Evolutionary conservation across 345 rosid genomes (phyloP), one percentile per base, ranked within the genome.

Genomic region (Fremontodendron californicum): DNA sequence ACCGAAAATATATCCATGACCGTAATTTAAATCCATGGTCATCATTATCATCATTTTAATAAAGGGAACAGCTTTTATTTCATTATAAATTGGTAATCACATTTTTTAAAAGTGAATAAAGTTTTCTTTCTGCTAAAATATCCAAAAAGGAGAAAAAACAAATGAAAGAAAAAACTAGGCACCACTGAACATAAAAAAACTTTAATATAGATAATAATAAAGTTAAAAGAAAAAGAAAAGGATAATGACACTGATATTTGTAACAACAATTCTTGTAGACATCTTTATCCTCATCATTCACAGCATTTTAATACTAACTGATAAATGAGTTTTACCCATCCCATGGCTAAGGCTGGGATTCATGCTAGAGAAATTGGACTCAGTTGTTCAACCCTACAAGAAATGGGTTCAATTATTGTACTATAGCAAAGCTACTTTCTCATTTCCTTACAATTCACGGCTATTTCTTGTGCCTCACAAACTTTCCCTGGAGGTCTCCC

Each of bases 191-290:
- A 25, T 58, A n/a, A 0, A 18, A 29, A 54, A 54, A 54, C 27
- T 8, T 3, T 8, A n/a, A n/a, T 1, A 21, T n/a, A 9, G 0
- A 54, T n/a, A 54, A 54, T 54, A 54, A n/a, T 54, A 9, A 13
- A 54, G 27, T 54, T 54, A n/a, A 54, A 8, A 54, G 12, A 21
- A 54, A 8, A 21, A 27, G 13, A 4, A 60, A 1, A 5, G 13
- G 64, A 60, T 1, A 60, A 61, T 61, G 39, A 61, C 65, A 61
- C 39, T 61, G 65, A 61, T 61, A 61, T 61, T 61, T 61, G 19
- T 61, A 13, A 29, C 39, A 12, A 27, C 19, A 13, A n/a, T 3
- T 13, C 19, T 29, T 60, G 0, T 6, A 27, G 16, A 27, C 64
- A 58, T 25, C 35, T 57, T 58, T 58, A 25, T 58, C 35, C 65